Evolutionary conservation across 768 basidiomycete genomes (phyloP), one percentile per base, ranked within the genome.

Genomic region (Rhizopogon vulgaris): DNA sequence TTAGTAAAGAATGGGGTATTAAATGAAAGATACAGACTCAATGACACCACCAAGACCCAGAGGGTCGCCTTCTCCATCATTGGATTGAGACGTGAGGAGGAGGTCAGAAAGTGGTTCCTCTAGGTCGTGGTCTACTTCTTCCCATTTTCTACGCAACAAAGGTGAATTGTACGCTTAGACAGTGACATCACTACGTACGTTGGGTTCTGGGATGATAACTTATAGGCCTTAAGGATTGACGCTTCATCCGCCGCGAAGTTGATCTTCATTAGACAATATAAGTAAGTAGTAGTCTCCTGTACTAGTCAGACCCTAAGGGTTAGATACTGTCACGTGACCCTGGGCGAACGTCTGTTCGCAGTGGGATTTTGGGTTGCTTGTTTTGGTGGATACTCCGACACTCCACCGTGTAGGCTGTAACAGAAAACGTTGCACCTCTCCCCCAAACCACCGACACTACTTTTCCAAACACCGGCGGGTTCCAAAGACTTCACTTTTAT

Each of bases 151-250:
- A 42, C 36, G 32, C 22, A 17, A 46, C 22, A 17, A 46, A 8
- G 4, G 32, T 46, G 18, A 46, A 24, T 46, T 3, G 45, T 46
- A 8, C 18, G 32, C 14, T 22, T 6, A 34, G 14, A 15, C 8
- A 34, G 18, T 14, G 9, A 22, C 36, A 12, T 52, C 38, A 38
- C 49, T n/a, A 53, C 60, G 60, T 77, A 91, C 89, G 75, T 82
- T 34, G 94, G 94, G 37, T 78, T 73, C 38, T 92, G 72, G 18
- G 82, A 83, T 11, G 86, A 84, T 41, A 98, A 78, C 55, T 84
- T 86, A 64, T 98, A 98, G 2, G 89, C 78, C 70, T 93, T 93
- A 52, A 98, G 80, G 38, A 98, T 70, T 10, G 85, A 70, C 8
- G 82, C 88, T 66, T 94, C 90, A 67, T 94, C 91, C 25, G 85